Percentiles rank a stretch among this genome's conserved stretches.
These are phyloP conservation scores for Phyllosticta citribraziliensis DNA, from an alignment of 2,329 filamentous ascomycete species.

Conservation along the genomic window DNA sequence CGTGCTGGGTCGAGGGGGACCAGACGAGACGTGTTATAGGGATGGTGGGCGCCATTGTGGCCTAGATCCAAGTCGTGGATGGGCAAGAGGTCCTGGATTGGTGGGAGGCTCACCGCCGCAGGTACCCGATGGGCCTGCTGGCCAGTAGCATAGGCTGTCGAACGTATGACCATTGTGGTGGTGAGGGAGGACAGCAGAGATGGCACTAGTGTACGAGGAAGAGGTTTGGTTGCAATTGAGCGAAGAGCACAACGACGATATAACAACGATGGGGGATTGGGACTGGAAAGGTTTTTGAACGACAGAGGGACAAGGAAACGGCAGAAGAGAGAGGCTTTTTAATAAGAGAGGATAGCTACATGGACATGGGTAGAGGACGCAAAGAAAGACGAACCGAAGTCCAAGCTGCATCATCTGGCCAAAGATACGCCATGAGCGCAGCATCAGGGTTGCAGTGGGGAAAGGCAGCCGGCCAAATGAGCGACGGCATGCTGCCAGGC, in stretches of 20 bases:
- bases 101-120: background rate
- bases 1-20: background rate
- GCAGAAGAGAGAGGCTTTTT: background rate
- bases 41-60: background rate
- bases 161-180: conserved; percentile 10
- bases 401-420: conserved; percentile 9
- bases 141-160: conserved; percentile 1
- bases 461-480: conserved; percentile 9
- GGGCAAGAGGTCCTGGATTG: background rate
- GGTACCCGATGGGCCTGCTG: conserved; percentile 5
- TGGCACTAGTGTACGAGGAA: conserved; percentile 4
- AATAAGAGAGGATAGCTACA: background rate
- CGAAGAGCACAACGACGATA: background rate
- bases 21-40: background rate
- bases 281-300: background rate
- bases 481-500: conserved; percentile 8
- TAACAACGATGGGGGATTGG: background rate
- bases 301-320: conserved; percentile 2
- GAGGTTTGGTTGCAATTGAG: conserved; percentile 5
- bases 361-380: conserved; percentile 1
- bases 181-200: conserved; percentile 3
- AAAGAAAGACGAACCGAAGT: conserved; percentile 8
- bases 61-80: conserved; percentile 7
- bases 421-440: conserved; percentile 7
- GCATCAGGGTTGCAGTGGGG: conserved; percentile 10